A percentile compares a stretch with the other conserved stretches of the same genome.
Conservation (phyloP, 129 eudicot species). For the Daucus carota region DNA sequence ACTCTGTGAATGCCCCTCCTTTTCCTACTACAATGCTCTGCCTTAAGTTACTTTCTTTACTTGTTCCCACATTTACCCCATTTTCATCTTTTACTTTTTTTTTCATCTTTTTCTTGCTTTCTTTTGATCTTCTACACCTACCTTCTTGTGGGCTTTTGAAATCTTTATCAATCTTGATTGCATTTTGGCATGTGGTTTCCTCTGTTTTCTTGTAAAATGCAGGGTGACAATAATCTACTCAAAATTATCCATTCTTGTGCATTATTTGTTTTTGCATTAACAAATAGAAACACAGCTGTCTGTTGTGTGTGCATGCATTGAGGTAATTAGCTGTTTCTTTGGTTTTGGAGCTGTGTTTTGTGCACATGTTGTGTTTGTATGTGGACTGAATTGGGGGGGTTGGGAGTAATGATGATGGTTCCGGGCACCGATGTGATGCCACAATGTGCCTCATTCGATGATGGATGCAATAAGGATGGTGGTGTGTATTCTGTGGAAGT, state of each 20-base stretch:
- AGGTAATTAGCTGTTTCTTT: not conserved
- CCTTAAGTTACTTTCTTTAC: slow-evolving; percentile 16
- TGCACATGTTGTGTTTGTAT: slow-evolving; percentile 21
- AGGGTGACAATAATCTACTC: slow-evolving; percentile 16
- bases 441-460: slow-evolving; percentile 39
- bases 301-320: not conserved
- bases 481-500: slow-evolving; percentile 31
- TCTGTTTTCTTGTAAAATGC: slow-evolving; percentile 31
- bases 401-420: slow-evolving; percentile 50
- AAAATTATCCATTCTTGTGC: slow-evolving; percentile 18
- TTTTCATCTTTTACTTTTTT: slow-evolving; percentile 9
- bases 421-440: slow-evolving; percentile 49
- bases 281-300: slow-evolving; percentile 13
- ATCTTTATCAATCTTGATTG: not conserved
- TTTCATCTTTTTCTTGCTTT: slow-evolving; percentile 7
- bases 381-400: slow-evolving; percentile 21
- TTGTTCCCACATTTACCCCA: slow-evolving; percentile 8
- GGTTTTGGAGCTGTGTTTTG: slow-evolving; percentile 5
- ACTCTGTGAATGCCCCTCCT: slow-evolving; percentile 30
- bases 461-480: slow-evolving; percentile 36
- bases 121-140: too few relatives aligned
- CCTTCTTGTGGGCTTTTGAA: not conserved
- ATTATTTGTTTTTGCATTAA: slow-evolving; percentile 19
- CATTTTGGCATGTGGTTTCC: slow-evolving; percentile 41
- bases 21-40: slow-evolving; percentile 38